Evolutionary conservation across 2,329 filamentous ascomycete species (phyloP).

Genomic region (Xylariales sp.): DNA sequence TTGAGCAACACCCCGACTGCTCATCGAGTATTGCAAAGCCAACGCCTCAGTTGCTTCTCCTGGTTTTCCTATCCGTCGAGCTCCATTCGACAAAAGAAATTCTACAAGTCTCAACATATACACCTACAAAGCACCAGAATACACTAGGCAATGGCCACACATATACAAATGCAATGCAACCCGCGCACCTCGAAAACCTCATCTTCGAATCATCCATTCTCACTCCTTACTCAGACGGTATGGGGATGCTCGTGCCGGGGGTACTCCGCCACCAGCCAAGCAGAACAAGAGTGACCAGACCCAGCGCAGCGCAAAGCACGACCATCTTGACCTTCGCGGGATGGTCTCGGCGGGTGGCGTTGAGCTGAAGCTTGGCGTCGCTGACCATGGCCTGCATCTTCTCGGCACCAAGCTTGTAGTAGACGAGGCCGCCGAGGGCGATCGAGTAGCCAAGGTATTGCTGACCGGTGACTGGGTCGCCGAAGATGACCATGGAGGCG

Average conservation of each 20-base stretch:
- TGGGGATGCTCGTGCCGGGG: constrained; percentile 1
- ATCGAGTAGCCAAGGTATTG: constrained; percentile 69
- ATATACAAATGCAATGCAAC: too few species aligned
- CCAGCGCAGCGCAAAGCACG: constrained; percentile 13
- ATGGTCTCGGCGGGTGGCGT: constrained; percentile 18
- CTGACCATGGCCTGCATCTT: constrained; percentile 21
- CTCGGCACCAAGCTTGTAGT: constrained; percentile 25
- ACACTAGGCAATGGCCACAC: too few species aligned
- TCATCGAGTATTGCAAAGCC: too few species aligned
- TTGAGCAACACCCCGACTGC: too few species aligned
- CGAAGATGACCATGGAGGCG: constrained; percentile 63
- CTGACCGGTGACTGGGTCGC: constrained; percentile 57
- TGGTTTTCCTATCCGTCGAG: too few species aligned
- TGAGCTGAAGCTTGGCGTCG: constrained; percentile 15
- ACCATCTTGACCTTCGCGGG: constrained; percentile 17
- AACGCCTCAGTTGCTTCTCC: too few species aligned
- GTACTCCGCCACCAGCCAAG: constrained; percentile 7
- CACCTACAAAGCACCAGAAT: too few species aligned
- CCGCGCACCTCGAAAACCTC: too few species aligned
- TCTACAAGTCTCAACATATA: too few species aligned
- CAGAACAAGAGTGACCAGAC: not conserved
- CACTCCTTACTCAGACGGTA: constrained; percentile 5
- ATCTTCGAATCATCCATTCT: too few species aligned
- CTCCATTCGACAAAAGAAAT: too few species aligned
- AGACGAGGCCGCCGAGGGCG: constrained; percentile 35